These are phyloP conservation scores for Solanum appendiculatum DNA, from an alignment of 257 asterid species.

Conservation along the genomic window DNA sequence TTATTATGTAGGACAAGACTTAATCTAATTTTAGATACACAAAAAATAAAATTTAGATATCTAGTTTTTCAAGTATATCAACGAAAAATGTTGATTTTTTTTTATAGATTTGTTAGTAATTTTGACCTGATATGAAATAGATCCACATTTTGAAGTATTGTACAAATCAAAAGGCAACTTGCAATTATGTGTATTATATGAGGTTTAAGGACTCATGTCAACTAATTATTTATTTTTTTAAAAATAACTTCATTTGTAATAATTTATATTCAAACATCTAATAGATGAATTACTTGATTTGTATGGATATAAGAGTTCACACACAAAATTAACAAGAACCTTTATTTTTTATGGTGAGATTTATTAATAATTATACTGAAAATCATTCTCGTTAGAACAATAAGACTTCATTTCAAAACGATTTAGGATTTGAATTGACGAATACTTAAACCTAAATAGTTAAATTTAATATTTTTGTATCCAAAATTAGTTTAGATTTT, in stretches of 20 bases:
- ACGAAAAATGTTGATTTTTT: too few species aligned
- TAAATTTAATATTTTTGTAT: not conserved
- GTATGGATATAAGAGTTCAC: not conserved
- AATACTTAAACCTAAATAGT: not conserved
- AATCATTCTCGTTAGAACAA: fast-evolving
- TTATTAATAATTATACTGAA: not conserved
- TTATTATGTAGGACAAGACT: not conserved
- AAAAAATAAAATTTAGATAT: too few species aligned
- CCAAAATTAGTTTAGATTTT: not conserved
- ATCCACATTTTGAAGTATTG: too few species aligned
- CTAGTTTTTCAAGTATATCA: not conserved
- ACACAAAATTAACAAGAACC: too few species aligned
- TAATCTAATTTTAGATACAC: too few species aligned
- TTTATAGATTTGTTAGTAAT: too few species aligned
- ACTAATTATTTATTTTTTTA: not conserved
- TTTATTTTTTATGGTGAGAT: too few species aligned
- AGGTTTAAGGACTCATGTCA: not conserved
- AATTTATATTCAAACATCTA: not conserved
- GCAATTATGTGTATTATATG: not conserved
- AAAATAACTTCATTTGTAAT: not conserved
- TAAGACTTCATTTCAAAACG: not conserved
- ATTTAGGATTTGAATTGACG: not conserved
- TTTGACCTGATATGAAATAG: not conserved
- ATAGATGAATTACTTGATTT: not conserved
- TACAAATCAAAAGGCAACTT: not conserved